Base-by-base conservation (phyloP, 352 stramenopile genomes). In the Phytophthora pistaciae region DNA sequence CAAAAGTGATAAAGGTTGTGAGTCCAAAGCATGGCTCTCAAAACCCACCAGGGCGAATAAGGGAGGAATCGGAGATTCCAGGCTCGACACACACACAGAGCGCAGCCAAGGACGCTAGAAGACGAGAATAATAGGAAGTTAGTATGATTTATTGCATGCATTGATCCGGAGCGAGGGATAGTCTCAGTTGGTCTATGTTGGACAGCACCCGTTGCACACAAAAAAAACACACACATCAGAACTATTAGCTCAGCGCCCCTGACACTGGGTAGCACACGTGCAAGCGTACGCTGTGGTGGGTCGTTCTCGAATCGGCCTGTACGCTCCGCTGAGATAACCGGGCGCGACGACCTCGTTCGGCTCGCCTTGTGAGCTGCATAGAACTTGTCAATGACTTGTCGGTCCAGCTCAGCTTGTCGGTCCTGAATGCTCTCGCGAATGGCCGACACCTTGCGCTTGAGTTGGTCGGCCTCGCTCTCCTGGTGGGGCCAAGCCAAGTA, bases 391-490 rank as follows among this genome's bases (percentile, higher is more conserved):
- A 60, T 58, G 2, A 53, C 62, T 38, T 66, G 33, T 7, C 57
- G 57, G 60, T 79, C 63, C 9, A 68, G 11, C 40, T 44, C 25
- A 8, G n/a, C 57, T 59, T 74, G 68, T 40, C 59, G 68, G 18
- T 74, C 63, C 31, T 56, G 54, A 31, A 74, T 72, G 8, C 33
- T 69, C 33, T 69, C 54, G 18, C 38, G 40, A 20, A 79, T 49
- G 8, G 21, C 27, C 27, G 61, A 29, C 55, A 79, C 31, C 25
- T 69, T 65, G 6, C 62, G 48, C 10, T 29, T 50, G 21, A 79
- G 56, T 31, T 13, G 38, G 0, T 64, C 50, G 0, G 46, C 64
- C 13, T 75, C 60, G 31, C 44, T 72, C 42, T 80, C 72, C 72
- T 78, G 44, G 27, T 11, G 29, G 29, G 31, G 8, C 7, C 40